These are phyloP conservation scores for Pseudogymnoascus sp. DNA, from an alignment of 2,329 filamentous ascomycete species.

Conservation along the genomic window DNA sequence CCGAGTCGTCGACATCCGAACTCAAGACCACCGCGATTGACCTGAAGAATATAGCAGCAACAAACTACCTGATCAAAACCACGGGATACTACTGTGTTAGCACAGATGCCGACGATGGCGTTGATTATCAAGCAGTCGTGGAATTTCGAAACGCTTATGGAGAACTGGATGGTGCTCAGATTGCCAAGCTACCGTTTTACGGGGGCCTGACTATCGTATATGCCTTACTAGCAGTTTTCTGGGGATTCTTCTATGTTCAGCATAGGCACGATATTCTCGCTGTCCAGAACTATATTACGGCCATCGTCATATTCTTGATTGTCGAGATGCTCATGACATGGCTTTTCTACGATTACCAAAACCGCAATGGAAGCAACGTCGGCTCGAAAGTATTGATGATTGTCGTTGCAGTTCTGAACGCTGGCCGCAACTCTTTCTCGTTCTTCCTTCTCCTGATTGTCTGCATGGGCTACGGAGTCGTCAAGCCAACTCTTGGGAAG, in stretches of 20 bases:
- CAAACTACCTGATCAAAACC: slow-evolving; percentile 78
- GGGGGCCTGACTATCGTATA: slow-evolving; percentile 91
- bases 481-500: slow-evolving; percentile 83
- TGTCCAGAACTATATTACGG: slow-evolving; percentile 98
- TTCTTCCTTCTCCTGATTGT: slow-evolving; percentile 97
- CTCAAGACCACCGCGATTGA: slow-evolving; percentile 78
- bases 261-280: slow-evolving; percentile 89
- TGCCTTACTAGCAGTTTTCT: slow-evolving; percentile 76
- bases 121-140: slow-evolving; percentile 69
- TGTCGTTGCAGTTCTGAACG: slow-evolving; percentile 86
- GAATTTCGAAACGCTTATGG: slow-evolving; percentile 96
- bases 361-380: slow-evolving; percentile 76
- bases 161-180: slow-evolving; percentile 89
- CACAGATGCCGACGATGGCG: slow-evolving; percentile 56
- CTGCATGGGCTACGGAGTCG: slow-evolving; percentile 98
- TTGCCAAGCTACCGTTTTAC: slow-evolving; percentile 95
- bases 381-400: slow-evolving; percentile 82
- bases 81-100: slow-evolving; percentile 96
- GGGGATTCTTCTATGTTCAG: slow-evolving; percentile 93
- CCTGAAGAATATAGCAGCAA: slow-evolving; percentile 63
- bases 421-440: slow-evolving; percentile 91
- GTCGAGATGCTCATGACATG: slow-evolving; percentile 97
- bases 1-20: slow-evolving; percentile 58
- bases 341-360: slow-evolving; percentile 97
- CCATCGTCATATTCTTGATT: slow-evolving; percentile 88